A percentile compares a stretch with the other conserved stretches of the same genome.
These are phyloP conservation scores for Daldinia loculata DNA, from an alignment of 495 filamentous ascomycete species.

Conservation along the genomic window DNA sequence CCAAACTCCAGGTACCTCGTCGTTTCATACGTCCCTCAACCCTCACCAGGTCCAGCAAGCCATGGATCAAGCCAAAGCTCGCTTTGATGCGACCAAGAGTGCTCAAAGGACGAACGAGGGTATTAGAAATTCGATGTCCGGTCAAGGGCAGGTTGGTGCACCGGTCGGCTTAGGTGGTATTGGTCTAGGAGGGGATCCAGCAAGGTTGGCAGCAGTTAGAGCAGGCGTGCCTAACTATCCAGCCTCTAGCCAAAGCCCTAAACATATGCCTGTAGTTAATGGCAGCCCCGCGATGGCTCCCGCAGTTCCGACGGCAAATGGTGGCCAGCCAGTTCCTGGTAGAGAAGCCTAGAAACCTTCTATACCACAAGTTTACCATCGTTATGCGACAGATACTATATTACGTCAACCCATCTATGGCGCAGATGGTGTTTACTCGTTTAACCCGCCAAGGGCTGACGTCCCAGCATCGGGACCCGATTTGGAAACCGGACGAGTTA, in stretches of 20 bases:
- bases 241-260: conserved; percentile 33
- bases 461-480: not conserved
- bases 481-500: not conserved
- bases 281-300: conserved; percentile 28
- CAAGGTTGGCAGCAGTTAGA: conserved; percentile 37
- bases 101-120: conserved; percentile 43
- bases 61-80: conserved; percentile 57
- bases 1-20: conserved; percentile 44
- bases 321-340: conserved; percentile 20
- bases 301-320: conserved; percentile 28
- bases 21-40: conserved; percentile 45
- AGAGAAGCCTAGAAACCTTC: conserved; percentile 41
- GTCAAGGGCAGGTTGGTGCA: conserved; percentile 43
- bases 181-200: conserved; percentile 41
- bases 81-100: conserved; percentile 52
- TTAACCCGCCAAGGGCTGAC: not conserved
- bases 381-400: not conserved
- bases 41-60: conserved; percentile 44
- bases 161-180: conserved; percentile 46
- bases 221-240: conserved; percentile 36
- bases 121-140: conserved; percentile 38
- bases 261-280: conserved; percentile 33
- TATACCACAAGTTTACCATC: not conserved
- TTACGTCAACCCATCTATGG: not conserved
- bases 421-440: not conserved